phyloP scores from a whole-genome alignment of 306 rosid genomes.

The Hylodesmum podocarpum region DNA sequence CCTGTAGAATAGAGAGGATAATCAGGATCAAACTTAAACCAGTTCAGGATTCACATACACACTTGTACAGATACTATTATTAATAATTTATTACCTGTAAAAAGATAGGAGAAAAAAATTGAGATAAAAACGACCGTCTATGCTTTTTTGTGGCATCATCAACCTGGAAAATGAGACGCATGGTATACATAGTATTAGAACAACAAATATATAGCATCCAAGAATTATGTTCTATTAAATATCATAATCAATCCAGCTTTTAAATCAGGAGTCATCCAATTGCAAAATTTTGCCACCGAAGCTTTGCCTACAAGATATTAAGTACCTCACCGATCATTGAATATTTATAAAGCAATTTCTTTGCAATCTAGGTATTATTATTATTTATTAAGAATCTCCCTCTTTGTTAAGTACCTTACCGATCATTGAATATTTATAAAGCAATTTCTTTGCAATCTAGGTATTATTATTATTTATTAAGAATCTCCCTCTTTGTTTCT shows the following conservation, averaged over 20 bases:
- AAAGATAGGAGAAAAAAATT: constrained; percentile 77
- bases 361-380: not conserved
- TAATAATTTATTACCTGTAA: constrained; percentile 56
- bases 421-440: not conserved
- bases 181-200: constrained; percentile 1
- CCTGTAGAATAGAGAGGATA: constrained; percentile 48
- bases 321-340: not conserved
- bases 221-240: not conserved
- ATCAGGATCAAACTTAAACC: constrained; percentile 23
- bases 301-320: not conserved
- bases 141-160: constrained; percentile 65
- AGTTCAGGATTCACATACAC: constrained; percentile 7
- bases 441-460: not conserved
- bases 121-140: constrained; percentile 56
- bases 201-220: not conserved
- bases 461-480: no score
- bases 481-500: not conserved
- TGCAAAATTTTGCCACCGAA: not conserved
- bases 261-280: constrained; percentile 1
- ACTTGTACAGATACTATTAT: not conserved
- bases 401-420: not conserved
- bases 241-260: not conserved
- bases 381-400: not conserved
- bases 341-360: not conserved
- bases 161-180: constrained; percentile 46